Evolutionary conservation across 2,329 filamentous ascomycete species (phyloP).

Genomic region (Lachnellula occidentalis): DNA sequence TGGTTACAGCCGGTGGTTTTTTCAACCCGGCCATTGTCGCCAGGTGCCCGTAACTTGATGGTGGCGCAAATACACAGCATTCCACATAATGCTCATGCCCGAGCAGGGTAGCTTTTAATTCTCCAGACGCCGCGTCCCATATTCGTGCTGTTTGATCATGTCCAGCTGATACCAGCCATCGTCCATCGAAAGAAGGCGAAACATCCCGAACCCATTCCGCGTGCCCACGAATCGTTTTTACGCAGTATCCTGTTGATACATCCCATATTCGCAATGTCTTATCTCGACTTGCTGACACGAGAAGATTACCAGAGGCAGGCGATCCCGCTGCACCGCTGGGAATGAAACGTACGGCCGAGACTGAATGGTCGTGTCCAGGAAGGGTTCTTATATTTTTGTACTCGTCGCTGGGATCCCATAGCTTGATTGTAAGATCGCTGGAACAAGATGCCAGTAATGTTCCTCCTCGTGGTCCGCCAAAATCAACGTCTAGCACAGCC

Average conservation of each 20-base stretch:
- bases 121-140: slow-evolving; percentile 73
- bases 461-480: slow-evolving; percentile 75
- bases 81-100: slow-evolving; percentile 84
- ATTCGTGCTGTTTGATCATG: slow-evolving; percentile 76
- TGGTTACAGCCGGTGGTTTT: slow-evolving; percentile 68
- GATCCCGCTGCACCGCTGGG: slow-evolving; percentile 75
- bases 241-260: slow-evolving; percentile 84
- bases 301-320: slow-evolving; percentile 73
- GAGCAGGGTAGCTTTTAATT: slow-evolving; percentile 72
- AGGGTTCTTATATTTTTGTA: slow-evolving; percentile 95
- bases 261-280: slow-evolving; percentile 87
- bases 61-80: slow-evolving; percentile 81
- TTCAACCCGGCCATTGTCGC: slow-evolving; percentile 75
- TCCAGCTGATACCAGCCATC: slow-evolving; percentile 75
- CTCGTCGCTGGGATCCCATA: slow-evolving; percentile 88
- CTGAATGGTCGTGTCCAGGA: slow-evolving; percentile 86
- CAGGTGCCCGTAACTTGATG: slow-evolving; percentile 71
- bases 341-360: slow-evolving; percentile 83
- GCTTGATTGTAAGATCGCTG: slow-evolving; percentile 85
- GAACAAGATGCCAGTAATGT: slow-evolving; percentile 66
- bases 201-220: slow-evolving; percentile 90
- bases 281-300: slow-evolving; percentile 83
- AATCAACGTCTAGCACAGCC: slow-evolving; percentile 82
- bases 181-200: slow-evolving; percentile 73
- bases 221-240: slow-evolving; percentile 84